Base-by-base conservation (phyloP, 352 stramenopile species). In the Globisporangium abappressorium region DNA sequence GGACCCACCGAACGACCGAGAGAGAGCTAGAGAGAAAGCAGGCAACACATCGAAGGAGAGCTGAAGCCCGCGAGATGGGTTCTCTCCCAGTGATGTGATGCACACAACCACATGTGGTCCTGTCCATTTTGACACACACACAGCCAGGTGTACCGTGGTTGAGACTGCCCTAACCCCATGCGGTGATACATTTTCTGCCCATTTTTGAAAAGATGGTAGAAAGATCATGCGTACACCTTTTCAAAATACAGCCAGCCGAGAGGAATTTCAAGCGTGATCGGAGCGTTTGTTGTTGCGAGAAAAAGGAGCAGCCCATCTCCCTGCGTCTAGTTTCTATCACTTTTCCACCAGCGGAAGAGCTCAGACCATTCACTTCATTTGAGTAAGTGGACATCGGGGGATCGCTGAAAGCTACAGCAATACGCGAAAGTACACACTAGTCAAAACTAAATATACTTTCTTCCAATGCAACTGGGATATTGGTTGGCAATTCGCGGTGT, bases 201-300 rank as follows among this genome's bases (percentile, higher is more conserved):
- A 38, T 43, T 15, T 43, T 59, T 26, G 24, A 26, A 26, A 26
- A 26, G 24, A 1, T 26, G 24, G 24, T 26, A 26, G 24, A 26
- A 26, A 26, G 24, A 26, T 26, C 24, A 26, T 26, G 24, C 24
- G 24, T 2, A 26, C 1, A 26, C 24, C 24, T 26, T 26, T 26
- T 26, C 24, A 26, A 26, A 26, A 26, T 26, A 26, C 24, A 26
- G 1, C 24, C 24, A 26, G 24, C 24, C 24, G 24, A 26, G 1
- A 1, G 1, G 24, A 1, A 26, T 26, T 26, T 26, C 24, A 26
- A 26, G 1, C 1, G 24, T 26, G 41, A 47, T 5, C 8, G 41
- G 41, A 47, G 20, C 41, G 15, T 47, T 62, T 62, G 56, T 46
- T 62, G 28, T 33, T 62, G 28, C 56, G 36, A 24, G 34, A 64